A percentile compares a stretch with the other conserved stretches of the same genome.
Evolutionary conservation across 768 basidiomycete genomes (phyloP).

Genomic region (Calocera cornea): DNA sequence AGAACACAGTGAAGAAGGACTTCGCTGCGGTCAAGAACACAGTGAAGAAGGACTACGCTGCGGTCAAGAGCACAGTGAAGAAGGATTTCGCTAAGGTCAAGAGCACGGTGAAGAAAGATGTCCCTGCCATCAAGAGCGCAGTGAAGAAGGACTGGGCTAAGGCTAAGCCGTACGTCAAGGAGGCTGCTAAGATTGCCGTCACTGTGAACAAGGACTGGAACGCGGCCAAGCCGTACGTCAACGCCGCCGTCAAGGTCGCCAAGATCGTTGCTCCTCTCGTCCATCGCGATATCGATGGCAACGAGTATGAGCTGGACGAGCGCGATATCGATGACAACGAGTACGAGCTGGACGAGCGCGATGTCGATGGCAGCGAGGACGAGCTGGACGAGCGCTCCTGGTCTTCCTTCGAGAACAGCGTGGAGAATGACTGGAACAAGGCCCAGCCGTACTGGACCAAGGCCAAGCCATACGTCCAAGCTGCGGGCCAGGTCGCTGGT

Average conservation of each 20-base stretch:
- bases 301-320: neutral
- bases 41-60: neutral
- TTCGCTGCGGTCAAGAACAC: neutral
- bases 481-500: neutral
- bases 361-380: neutral
- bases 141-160: neutral
- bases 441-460: neutral
- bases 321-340: neutral
- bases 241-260: neutral
- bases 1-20: neutral
- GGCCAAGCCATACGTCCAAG: neutral
- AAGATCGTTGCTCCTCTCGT: neutral
- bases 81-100: neutral
- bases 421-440: neutral
- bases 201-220: neutral
- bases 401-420: neutral
- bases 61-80: neutral
- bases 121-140: neutral
- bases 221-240: neutral
- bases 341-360: neutral
- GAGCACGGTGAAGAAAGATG: neutral
- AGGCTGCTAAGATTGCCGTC: neutral
- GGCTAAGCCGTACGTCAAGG: neutral
- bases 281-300: neutral
- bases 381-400: neutral